phyloP scores from a whole-genome alignment of 2,329 filamentous ascomycete species.

The Bipolaris sorokiniana region DNA sequence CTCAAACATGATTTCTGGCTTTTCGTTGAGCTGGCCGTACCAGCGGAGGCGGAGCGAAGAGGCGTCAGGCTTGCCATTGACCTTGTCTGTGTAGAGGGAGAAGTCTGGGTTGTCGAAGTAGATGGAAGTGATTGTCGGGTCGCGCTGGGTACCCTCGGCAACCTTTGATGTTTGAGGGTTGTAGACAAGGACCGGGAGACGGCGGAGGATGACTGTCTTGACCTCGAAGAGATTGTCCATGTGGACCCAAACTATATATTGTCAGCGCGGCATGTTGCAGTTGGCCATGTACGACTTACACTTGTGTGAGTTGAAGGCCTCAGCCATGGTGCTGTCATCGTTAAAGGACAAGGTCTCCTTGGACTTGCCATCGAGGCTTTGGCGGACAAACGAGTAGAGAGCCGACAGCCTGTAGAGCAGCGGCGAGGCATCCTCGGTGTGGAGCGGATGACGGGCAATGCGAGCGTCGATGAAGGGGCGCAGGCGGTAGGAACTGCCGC shows the following conservation, averaged over 20 bases:
- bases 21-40: constrained; percentile 82
- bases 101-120: constrained; percentile 94
- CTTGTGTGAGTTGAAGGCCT: constrained; percentile 84
- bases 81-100: constrained; percentile 83
- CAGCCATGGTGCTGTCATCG: constrained; percentile 54
- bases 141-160: constrained; percentile 74
- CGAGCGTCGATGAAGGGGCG: constrained; percentile 90
- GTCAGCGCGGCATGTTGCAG: constrained; percentile 39
- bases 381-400: constrained; percentile 93
- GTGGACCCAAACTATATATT: constrained; percentile 81
- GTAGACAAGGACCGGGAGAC: constrained; percentile 89
- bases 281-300: constrained; percentile 61
- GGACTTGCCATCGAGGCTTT: constrained; percentile 72
- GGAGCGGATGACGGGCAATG: constrained; percentile 87
- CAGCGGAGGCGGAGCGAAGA: constrained; percentile 86
- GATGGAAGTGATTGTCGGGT: constrained; percentile 91
- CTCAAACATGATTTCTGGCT: constrained; percentile 83
- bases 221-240: constrained; percentile 94
- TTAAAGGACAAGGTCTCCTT: constrained; percentile 54
- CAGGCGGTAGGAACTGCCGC: constrained; percentile 84
- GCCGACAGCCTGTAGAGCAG: constrained; percentile 86
- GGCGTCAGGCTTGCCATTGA: constrained; percentile 75
- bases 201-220: constrained; percentile 92
- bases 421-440: constrained; percentile 91
- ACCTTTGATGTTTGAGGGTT: constrained; percentile 86